A percentile compares a stretch with the other conserved stretches of the same genome.
Conservation (phyloP, 139 green algal genomes). For the Mesostigma viride region DNA sequence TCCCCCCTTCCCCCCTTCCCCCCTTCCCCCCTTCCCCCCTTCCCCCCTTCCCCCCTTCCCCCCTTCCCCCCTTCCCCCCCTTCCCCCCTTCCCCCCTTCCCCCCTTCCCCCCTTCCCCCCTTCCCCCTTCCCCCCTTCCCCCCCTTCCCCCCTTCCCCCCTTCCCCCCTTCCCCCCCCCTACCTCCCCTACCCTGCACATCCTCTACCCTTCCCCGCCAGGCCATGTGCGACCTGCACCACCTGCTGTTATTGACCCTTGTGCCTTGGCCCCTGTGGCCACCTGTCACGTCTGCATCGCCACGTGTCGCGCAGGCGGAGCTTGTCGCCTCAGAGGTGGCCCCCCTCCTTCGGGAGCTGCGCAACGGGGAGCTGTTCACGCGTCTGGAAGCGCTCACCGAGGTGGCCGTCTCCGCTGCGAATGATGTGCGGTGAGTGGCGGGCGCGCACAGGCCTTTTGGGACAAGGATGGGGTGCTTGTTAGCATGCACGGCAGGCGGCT, state of each 20-base stretch:
- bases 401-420: constrained; percentile 60
- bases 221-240: background rate
- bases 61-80: constrained; percentile 3
- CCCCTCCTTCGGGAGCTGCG: constrained; percentile 4
- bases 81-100: background rate
- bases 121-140: background rate
- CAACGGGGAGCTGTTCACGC: constrained; percentile 60
- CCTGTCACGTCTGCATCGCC: no score
- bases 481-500: no score
- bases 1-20: background rate
- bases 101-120: background rate
- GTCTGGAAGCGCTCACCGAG: constrained; percentile 65
- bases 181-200: background rate
- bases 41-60: constrained; percentile 7
- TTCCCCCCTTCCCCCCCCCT: background rate
- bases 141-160: background rate
- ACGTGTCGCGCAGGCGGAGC: constrained; percentile 34
- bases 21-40: background rate
- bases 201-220: background rate
- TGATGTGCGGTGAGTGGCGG: constrained; percentile 81
- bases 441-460: no score
- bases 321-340: constrained; percentile 42
- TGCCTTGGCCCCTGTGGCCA: no score
- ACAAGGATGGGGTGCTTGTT: no score
- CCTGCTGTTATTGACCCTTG: no score